phyloP scores from a whole-genome alignment of 208 protist genomes.

The Blastocrithidia nonstop region DNA sequence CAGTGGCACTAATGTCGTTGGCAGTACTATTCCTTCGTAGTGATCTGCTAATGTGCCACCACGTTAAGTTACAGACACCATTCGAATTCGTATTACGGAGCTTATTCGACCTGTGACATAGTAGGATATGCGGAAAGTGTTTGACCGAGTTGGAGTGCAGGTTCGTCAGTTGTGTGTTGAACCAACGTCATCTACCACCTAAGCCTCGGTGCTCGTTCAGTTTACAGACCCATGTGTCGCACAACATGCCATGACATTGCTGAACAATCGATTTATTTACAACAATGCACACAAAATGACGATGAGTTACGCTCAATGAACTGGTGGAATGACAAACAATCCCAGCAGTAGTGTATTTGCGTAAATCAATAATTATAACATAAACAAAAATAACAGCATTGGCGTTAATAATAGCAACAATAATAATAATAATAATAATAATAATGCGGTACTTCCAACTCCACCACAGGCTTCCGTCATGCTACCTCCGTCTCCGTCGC shows the following conservation, averaged over 20 bases:
- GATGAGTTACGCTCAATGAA: slow-evolving; percentile 43
- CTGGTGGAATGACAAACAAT: slow-evolving; percentile 8
- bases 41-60: too few species aligned
- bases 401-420: too few species aligned
- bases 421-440: too few species aligned
- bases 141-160: slow-evolving; percentile 54
- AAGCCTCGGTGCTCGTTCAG: slow-evolving; percentile 56
- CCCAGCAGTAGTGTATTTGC: slow-evolving; percentile 9
- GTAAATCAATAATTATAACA: slow-evolving; percentile 6
- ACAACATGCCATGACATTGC: slow-evolving; percentile 36
- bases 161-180: slow-evolving; percentile 36
- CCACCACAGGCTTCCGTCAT: too few species aligned
- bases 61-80: too few species aligned
- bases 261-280: slow-evolving; percentile 82
- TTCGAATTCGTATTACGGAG: slow-evolving; percentile 58
- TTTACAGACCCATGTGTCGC: slow-evolving; percentile 45
- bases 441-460: too few species aligned
- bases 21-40: too few species aligned
- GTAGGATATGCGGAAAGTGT: slow-evolving; percentile 76
- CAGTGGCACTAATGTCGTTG: too few species aligned
- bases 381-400: slow-evolving; percentile 2
- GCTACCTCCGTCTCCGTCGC: too few species aligned
- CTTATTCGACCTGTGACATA: slow-evolving; percentile 71
- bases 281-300: slow-evolving; percentile 79
- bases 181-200: slow-evolving; percentile 32